phyloP scores from a whole-genome alignment of 257 asterid species.

The Solanum megistacrolobum region DNA sequence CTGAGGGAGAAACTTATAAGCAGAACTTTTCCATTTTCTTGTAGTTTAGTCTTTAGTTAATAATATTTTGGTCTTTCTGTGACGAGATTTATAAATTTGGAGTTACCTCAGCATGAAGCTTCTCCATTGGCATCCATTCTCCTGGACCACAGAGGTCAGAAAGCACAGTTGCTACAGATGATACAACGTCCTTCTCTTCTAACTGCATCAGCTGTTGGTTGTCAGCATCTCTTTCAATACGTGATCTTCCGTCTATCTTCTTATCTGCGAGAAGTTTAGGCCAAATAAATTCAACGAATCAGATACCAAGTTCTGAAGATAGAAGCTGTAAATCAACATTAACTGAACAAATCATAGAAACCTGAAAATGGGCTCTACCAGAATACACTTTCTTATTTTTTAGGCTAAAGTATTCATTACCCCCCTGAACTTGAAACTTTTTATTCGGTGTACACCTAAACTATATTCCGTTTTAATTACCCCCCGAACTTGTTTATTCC shows the following conservation, averaged over 20 bases:
- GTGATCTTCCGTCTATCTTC: slow-evolving; percentile 63
- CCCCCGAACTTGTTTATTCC: too few relatives aligned
- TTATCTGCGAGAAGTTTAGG: slow-evolving; percentile 47
- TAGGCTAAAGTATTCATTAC: too few relatives aligned
- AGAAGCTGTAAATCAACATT: not conserved
- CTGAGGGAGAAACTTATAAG: not conserved
- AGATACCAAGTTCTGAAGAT: not conserved
- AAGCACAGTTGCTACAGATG: slow-evolving; percentile 81
- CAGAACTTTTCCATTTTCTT: not conserved
- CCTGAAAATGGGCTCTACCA: not conserved
- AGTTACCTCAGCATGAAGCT: slow-evolving; percentile 74
- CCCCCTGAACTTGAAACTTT: too few relatives aligned
- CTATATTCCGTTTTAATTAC: too few relatives aligned
- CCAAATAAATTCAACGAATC: not conserved
- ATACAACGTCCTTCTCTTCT: slow-evolving; percentile 88
- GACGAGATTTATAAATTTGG: not conserved
- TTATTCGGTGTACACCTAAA: too few relatives aligned
- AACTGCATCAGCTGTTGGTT: slow-evolving; percentile 71
- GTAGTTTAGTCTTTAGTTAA: not conserved
- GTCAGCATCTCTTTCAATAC: slow-evolving; percentile 71
- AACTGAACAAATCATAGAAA: not conserved
- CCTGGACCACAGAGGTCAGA: slow-evolving; percentile 97
- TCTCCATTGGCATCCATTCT: slow-evolving; percentile 97
- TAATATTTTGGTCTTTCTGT: not conserved
- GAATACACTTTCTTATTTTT: not conserved